Conservation (phyloP, 495 filamentous ascomycete genomes). For the Pyronema domesticum region DNA sequence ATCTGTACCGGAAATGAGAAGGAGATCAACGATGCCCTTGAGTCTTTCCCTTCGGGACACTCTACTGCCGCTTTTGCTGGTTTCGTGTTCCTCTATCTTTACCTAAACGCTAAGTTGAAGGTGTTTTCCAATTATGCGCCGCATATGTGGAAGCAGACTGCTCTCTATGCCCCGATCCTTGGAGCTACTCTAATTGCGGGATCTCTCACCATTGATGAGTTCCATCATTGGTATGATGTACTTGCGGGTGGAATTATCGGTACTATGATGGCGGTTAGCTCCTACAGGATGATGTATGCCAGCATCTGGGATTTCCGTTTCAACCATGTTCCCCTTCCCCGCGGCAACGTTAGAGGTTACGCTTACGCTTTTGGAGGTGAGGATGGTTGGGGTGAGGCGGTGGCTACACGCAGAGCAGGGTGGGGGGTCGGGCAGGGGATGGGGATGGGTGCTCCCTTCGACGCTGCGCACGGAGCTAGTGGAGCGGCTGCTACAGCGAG, state of each 20-base stretch:
- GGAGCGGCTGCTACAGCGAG: background rate
- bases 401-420: conserved; percentile 31
- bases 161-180: conserved; percentile 39
- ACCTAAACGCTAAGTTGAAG: conserved; percentile 41
- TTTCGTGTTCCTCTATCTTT: conserved; percentile 34
- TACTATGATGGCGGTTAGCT: conserved; percentile 26
- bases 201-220: conserved; percentile 41
- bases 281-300: conserved; percentile 29
- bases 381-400: conserved; percentile 18
- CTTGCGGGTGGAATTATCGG: conserved; percentile 32
- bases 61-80: conserved; percentile 36
- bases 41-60: conserved; percentile 36
- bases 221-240: conserved; percentile 35
- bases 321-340: conserved; percentile 29
- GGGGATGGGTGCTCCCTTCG: conserved; percentile 12
- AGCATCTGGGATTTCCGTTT: conserved; percentile 30
- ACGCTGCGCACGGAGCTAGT: conserved; percentile 3
- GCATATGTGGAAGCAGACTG: conserved; percentile 44
- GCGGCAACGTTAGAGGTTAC: conserved; percentile 10
- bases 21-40: conserved; percentile 32
- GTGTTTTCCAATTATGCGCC: conserved; percentile 41
- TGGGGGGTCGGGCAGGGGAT: conserved; percentile 27
- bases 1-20: conserved; percentile 34
- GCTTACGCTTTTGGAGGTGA: conserved; percentile 14
- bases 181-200: conserved; percentile 40